Evolutionary conservation across 1,139 yeast genomes (phyloP).

Genomic region (Pneumocystis sp.): DNA sequence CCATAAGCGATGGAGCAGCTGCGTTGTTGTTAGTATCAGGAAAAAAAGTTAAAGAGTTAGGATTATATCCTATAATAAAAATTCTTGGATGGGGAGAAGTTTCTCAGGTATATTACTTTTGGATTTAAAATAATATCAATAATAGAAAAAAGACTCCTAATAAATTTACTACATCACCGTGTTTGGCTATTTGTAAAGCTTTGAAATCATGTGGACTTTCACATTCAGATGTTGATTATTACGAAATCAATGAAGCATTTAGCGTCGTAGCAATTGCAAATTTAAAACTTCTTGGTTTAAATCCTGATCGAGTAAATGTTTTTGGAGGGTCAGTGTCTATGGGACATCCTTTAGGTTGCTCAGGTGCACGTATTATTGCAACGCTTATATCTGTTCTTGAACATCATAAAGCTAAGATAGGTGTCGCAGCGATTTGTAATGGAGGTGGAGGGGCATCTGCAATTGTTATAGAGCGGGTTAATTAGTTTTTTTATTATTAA

Average conservation of each 20-base stretch:
- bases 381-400: slow-evolving; percentile 61
- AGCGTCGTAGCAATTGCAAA: slow-evolving; percentile 91
- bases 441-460: slow-evolving; percentile 99
- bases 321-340: slow-evolving; percentile 98
- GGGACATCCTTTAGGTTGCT: slow-evolving; percentile 95
- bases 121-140: not conserved
- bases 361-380: slow-evolving; percentile 89
- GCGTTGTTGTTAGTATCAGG: slow-evolving; percentile 80
- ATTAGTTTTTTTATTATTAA: not conserved
- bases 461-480: slow-evolving; percentile 42
- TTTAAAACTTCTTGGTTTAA: slow-evolving; percentile 53
- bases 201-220: slow-evolving; percentile 65
- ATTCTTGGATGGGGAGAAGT: slow-evolving; percentile 96
- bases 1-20: slow-evolving; percentile 94
- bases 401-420: slow-evolving; percentile 66
- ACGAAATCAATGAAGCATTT: slow-evolving; percentile 94
- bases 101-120: slow-evolving; percentile 39
- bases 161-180: slow-evolving; percentile 89
- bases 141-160: slow-evolving; percentile 36
- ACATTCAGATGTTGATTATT: slow-evolving; percentile 52
- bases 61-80: slow-evolving; percentile 74
- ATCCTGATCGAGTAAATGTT: slow-evolving; percentile 61
- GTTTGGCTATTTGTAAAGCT: slow-evolving; percentile 89
- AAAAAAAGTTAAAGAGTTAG: slow-evolving; percentile 64
- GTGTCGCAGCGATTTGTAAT: slow-evolving; percentile 92